Evolutionary conservation across 176 grass and related monocot species (phyloP), one percentile per base, ranked within the genome.

Genomic region (Phragmites australis): DNA sequence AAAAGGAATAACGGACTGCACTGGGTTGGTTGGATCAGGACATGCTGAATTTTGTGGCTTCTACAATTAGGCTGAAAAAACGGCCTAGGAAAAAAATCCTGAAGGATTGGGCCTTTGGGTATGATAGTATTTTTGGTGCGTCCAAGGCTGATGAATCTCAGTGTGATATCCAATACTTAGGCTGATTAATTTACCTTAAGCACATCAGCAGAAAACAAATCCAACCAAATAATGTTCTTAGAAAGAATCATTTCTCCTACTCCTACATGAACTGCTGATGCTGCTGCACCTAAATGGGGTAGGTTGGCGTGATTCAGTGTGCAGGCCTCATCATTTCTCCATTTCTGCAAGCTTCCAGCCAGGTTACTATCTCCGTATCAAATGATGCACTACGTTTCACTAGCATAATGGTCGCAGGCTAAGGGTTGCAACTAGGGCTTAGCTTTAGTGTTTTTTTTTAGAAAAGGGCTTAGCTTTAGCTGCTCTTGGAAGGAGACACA

Each of bases 401-500:
- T 21, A 59, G 50, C 50, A 22, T 43, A 75, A 54, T 74, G 58
- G 29, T 17, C 44, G 17, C 70, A 29, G 54, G 19, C 30, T 46
- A 10, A 21, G 47, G 18, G 18, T 57, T 21, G 25, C 40, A 22
- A 17, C 39, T 81, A 70, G 52, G 79, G 26, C 5, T 70, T 59
- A 70, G 78, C 40, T 59, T 65, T 66, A 26, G 14, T n/a, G n/a
- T n/a, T n/a, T n/a, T n/a, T n/a, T n/a, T 37, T 37, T 37, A 37
- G n/a, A n/a, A n/a, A n/a, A 71, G 52, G 79, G 26, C 5, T 70
- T 59, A 70, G 78, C 40, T 59, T 65, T 66, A 26, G 14, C 17
- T 65, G 49, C 16, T 64, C 31, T 63, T 62, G 8, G 77, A 45
- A 68, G 64, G 39, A 54, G 48, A 12, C 60, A 30, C 34, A 65